Conservation (phyloP, 73 alveolate genomes). For the Tetrahymena malaccensis region DNA sequence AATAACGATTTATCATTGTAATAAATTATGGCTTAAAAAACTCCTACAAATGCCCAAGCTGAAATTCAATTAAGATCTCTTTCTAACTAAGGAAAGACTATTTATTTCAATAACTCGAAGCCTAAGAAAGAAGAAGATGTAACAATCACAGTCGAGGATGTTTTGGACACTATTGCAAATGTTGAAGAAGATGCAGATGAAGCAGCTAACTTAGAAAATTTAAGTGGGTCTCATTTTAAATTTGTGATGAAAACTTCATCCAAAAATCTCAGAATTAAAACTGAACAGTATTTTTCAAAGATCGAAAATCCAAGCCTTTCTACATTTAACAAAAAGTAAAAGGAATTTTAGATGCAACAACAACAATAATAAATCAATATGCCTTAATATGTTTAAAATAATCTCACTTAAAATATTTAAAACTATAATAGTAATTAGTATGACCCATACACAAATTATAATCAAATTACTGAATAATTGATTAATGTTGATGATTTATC, state of each 20-base stretch:
- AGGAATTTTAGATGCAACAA: neutral
- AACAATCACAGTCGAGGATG: neutral
- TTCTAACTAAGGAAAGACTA: neutral
- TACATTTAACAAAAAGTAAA: neutral
- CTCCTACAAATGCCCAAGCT: neutral
- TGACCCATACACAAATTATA: neutral
- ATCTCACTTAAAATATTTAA: neutral
- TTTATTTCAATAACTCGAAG: neutral
- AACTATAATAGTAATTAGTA: neutral
- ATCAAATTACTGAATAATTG: neutral
- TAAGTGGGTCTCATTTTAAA: neutral
- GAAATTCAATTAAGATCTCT: neutral
- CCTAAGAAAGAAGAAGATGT: neutral
- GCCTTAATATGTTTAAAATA: neutral
- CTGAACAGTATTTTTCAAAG: neutral
- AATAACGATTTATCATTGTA: neutral
- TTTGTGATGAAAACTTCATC: neutral
- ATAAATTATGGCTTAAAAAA: neutral
- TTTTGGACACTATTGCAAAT: neutral
- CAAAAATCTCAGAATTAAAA: neutral
- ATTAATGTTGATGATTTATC: neutral
- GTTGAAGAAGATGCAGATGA: neutral
- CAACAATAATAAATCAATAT: neutral
- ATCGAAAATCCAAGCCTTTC: neutral
- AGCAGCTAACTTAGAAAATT: neutral